Base-by-base conservation (phyloP, 2,329 filamentous ascomycete genomes). In the Decorospora gaudefroyi region DNA sequence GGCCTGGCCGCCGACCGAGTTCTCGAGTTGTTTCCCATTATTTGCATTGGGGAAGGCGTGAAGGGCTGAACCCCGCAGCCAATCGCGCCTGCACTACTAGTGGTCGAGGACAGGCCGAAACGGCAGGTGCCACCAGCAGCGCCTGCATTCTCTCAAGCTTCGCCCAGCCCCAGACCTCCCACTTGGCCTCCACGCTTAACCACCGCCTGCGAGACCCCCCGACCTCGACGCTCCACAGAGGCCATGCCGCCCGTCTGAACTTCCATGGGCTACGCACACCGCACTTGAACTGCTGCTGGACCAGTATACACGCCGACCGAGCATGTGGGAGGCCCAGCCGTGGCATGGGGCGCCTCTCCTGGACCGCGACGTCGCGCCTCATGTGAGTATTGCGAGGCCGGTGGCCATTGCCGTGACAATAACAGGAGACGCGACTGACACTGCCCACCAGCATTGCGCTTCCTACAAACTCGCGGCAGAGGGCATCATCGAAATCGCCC, bases 401-500 rank as follows among this genome's bases (percentile, higher is more conserved):
- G n/a, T n/a, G n/a, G n/a, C n/a, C n/a, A n/a, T n/a, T n/a, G n/a
- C 39, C 32, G 22, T 45, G 16, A 34, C 44, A 12, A 10, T 34
- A 2, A 16, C 29, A 12, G 13, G 23, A 33, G 26, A 46, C 40
- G 32, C 45, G 52, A 57, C 64, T 68, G 51, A 68, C 59, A 7
- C 11, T 22, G 15, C 12, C 17, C 42, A 32, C 51, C 64, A 79
- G 53, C 77, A 79, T 56, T 87, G 84, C 61, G 82, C 81, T 13
- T 81, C 83, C 18, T 82, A 84, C 61, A 77, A 80, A 16, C 74
- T 87, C 12, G 82, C 82, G 26, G 80, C 78, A 51, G 73, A 77
- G 57, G 83, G 83, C 41, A 64, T 79, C 55, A 70, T 81, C 53
- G 75, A 78, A 46, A 65, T 86, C 43, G 71, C 72, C 41, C 73